Evolutionary conservation across 495 filamentous ascomycete species (phyloP), one percentile per base, ranked within the genome.

Genomic region (Penicillium canariense): DNA sequence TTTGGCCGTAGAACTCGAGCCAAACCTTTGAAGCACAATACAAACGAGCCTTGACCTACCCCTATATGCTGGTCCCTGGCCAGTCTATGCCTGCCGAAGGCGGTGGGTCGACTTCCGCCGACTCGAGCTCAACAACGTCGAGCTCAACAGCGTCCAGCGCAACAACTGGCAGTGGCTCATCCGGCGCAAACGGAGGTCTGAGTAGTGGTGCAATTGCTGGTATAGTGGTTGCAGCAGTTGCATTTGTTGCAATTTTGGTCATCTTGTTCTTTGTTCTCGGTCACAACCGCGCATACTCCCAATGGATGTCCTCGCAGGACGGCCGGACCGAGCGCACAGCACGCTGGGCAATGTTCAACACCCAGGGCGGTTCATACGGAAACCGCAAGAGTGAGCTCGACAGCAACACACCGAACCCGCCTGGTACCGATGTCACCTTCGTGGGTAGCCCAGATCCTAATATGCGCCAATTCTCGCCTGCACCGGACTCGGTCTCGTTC

Each of bases 31-130:
- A 72, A 49, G 25, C 59, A n/a, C 73, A 76, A 48, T 62, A 70
- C 27, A 17, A 65, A 38, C 47, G 52, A 38, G 75, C 74, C 1
- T 53, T 65, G 7, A 47, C 49, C 0, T 68, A 68, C 9, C 68
- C 69, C 12, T 73, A 69, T 42, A 75, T 74, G 71, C 55, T 74
- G 17, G 61, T 69, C 12, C 74, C 75, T 2, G 69, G 73, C n/a
- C 50, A 76, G 40, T 48, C 68, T 1, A 53, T 61, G n/a, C 74
- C 74, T 0, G 59, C 73, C 2, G 74, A 76, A 60, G 68, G 68
- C 36, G 57, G 42, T 4, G 51, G 48, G 1, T 35, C 46, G 23
- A 31, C 18, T 14, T 18, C 44, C 28, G 15, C 15, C 12, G 11
- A 20, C 12, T 32, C 28, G 35, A 34, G 23, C 12, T 35, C 20